Evolutionary conservation across 1,284 basidiomycete species (phyloP).

Genomic region (Apiotrichum akiyoshidainum): DNA sequence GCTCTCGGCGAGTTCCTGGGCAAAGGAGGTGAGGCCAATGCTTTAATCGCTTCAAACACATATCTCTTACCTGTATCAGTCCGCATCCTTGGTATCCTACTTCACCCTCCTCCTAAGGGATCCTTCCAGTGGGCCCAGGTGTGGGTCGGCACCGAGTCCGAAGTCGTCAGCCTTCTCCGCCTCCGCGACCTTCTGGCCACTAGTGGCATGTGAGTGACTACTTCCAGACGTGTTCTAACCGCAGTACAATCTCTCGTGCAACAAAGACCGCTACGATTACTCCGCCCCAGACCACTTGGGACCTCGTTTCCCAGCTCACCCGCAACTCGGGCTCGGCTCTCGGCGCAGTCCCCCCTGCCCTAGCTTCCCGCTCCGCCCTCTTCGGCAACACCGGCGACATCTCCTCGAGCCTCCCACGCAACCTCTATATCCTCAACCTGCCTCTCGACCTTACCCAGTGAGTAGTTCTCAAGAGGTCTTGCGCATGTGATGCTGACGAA

Average conservation of each 20-base stretch:
- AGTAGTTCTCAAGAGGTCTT: slow-evolving; percentile 1
- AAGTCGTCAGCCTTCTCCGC: slow-evolving; percentile 31
- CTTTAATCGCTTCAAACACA: background rate
- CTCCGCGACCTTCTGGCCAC: slow-evolving; percentile 29
- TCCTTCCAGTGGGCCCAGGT: slow-evolving; percentile 40
- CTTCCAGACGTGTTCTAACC: background rate
- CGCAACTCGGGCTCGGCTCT: background rate
- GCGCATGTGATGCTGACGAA: slow-evolving; percentile 4
- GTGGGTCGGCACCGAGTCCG: slow-evolving; percentile 32
- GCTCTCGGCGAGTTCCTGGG: slow-evolving; percentile 36
- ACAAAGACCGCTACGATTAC: background rate
- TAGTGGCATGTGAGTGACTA: slow-evolving; percentile 35
- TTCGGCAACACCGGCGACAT: slow-evolving; percentile 10
- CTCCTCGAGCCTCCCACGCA: slow-evolving; percentile 30
- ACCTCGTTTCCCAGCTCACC: slow-evolving; percentile 9
- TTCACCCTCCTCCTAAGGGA: slow-evolving; percentile 22
- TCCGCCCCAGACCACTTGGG: slow-evolving; percentile 19
- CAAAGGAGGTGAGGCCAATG: slow-evolving; percentile 24
- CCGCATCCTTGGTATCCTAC: slow-evolving; percentile 29
- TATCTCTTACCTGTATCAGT: slow-evolving; percentile 12
- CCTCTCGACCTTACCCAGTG: slow-evolving; percentile 45
- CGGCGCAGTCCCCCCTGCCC: slow-evolving; percentile 9
- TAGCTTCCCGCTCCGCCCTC: slow-evolving; percentile 1
- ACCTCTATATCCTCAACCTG: slow-evolving; percentile 44
- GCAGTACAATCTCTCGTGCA: slow-evolving; percentile 15